These are phyloP conservation scores for Hibiscus tridactylites DNA, from an alignment of 345 rosid genomes.

Conservation along the genomic window DNA sequence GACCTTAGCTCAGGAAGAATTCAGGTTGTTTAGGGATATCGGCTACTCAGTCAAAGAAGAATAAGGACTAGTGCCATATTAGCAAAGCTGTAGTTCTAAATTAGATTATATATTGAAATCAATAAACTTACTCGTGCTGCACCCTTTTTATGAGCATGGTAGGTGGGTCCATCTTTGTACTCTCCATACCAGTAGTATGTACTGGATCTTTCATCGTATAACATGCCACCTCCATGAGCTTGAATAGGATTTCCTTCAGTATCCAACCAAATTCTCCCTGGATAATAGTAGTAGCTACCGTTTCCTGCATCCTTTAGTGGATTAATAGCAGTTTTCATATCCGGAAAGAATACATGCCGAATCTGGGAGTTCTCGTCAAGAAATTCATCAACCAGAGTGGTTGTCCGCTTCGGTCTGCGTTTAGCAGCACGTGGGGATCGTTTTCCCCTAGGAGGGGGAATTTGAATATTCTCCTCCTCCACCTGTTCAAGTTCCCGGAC, in stretches of 20 bases:
- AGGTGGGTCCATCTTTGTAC: slow-evolving; percentile 91
- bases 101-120: slow-evolving; percentile 9
- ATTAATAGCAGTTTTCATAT: slow-evolving; percentile 44
- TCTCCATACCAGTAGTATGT: slow-evolving; percentile 93
- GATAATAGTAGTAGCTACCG: slow-evolving; percentile 46
- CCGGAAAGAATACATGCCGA: slow-evolving; percentile 73
- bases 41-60: not conserved
- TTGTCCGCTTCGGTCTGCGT: slow-evolving; percentile 63
- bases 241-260: slow-evolving; percentile 87
- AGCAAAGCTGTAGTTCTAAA: slow-evolving; percentile 4
- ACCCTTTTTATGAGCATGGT: slow-evolving; percentile 63
- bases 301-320: slow-evolving; percentile 55
- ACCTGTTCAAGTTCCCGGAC: slow-evolving; percentile 63
- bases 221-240: slow-evolving; percentile 89
- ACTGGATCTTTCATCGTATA: slow-evolving; percentile 40
- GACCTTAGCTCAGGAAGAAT: not conserved
- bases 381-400: slow-evolving; percentile 80
- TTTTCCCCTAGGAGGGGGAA: slow-evolving; percentile 76
- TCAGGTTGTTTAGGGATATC: not conserved
- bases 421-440: slow-evolving; percentile 80
- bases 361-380: slow-evolving; percentile 90
- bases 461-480: slow-evolving; percentile 63
- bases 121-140: slow-evolving; percentile 66
- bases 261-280: slow-evolving; percentile 85
- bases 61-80: not conserved